Base-by-base conservation (phyloP, 106 monocot species). In the Vanilla planifolia region DNA sequence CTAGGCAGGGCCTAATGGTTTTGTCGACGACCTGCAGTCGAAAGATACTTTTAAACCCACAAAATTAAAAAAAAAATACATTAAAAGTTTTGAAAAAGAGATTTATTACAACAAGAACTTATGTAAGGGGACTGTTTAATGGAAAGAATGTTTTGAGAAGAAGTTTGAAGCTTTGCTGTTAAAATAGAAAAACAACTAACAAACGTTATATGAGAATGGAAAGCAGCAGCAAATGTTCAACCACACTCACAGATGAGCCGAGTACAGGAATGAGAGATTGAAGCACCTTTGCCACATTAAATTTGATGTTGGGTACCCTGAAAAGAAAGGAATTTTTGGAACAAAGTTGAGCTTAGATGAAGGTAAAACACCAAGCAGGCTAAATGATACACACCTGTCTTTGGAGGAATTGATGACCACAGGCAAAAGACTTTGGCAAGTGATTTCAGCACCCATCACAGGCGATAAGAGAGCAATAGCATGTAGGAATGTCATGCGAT, bases 281-380 rank as follows among this genome's bases (percentile, higher is more conserved):
- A 33, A 93, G 43, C 70, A 93, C 88, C 69, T 93, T 93, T 24
- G 88, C 93, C 24, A 85, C 88, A 67, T 93, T 93, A 71, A 93
- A 93, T 64, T 88, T 93, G 46, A 93, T 88, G 76, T 93, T 93
- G 16, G 93, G 88, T 26, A 93, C 93, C 71, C 93, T 88, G 73
- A 36, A 4, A 24, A 73, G 51, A 60, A 22, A 59, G 4, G 22
- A 56, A 52, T 3, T 25, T 24, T 50, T 13, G 26, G 6, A 28
- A 53, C 53, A 15, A 53, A 30, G 5, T 16, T 32, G 32, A 53
- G n/a, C 16, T 32, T 1, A 53, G 16, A 53, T 32, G 30, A 3
- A 53, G 16, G 53, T 5, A 2, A 5, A 16, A 16, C 5, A 53
- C 15, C 4, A 53, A 30, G 28, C 14, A 30, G 29, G 3, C 9